Evolutionary conservation across 768 basidiomycete species (phyloP).

Genomic region (Boletus bicolor): DNA sequence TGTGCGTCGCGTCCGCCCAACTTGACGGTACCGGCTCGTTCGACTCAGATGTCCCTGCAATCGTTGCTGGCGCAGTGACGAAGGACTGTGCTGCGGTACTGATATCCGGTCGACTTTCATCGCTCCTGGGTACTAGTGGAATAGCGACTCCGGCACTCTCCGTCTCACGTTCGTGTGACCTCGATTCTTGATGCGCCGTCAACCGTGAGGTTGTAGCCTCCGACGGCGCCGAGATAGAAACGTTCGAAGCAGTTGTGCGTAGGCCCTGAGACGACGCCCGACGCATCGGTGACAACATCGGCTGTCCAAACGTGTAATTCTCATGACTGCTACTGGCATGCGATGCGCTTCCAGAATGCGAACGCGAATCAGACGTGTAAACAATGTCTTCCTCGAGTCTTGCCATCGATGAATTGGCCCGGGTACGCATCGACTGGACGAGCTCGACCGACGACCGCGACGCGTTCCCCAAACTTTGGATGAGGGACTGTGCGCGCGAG

Average conservation of each 20-base stretch:
- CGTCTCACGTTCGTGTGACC: conserved; percentile 8
- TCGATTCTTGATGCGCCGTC: conserved; percentile 17
- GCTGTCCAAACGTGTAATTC: conserved; percentile 74
- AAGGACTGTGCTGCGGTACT: conserved; percentile 70
- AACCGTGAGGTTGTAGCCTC: conserved; percentile 24
- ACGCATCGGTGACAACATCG: conserved; percentile 36
- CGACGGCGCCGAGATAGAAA: conserved; percentile 27
- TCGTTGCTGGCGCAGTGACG: conserved; percentile 60
- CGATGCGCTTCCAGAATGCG: conserved; percentile 46
- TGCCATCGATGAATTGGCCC: conserved; percentile 67
- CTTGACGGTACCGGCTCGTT: conserved; percentile 46
- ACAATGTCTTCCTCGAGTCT: conserved; percentile 55
- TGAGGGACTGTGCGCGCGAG: conserved; percentile 63
- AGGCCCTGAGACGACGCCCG: conserved; percentile 17
- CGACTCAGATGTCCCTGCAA: conserved; percentile 53
- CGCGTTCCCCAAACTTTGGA: conserved; percentile 61
- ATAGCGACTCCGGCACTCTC: conserved; percentile 29
- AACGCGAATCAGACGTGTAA: conserved; percentile 35
- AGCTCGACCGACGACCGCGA: conserved; percentile 60
- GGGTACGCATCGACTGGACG: conserved; percentile 47
- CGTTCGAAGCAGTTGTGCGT: conserved; percentile 15
- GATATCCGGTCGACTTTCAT: conserved; percentile 53
- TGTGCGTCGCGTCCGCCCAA: conserved; percentile 45
- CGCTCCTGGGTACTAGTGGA: conserved; percentile 15
- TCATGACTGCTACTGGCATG: conserved; percentile 46